These are phyloP conservation scores for Stygiomarasmius scandens DNA, from an alignment of 1,284 basidiomycete species.

Conservation along the genomic window DNA sequence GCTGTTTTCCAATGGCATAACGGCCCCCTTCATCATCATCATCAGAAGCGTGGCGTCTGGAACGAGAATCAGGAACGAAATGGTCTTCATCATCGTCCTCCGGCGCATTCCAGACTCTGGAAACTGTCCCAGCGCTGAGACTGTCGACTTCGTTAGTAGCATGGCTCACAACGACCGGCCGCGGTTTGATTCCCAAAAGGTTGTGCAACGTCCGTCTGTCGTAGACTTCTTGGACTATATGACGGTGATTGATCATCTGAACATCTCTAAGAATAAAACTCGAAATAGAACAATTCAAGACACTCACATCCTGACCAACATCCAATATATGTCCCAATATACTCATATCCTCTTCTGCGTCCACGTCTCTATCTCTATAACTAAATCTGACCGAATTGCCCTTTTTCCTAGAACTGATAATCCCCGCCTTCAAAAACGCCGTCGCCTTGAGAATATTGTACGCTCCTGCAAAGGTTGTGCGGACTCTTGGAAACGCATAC, in stretches of 20 bases:
- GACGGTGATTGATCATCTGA: constrained; percentile 74
- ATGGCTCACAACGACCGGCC: constrained; percentile 25
- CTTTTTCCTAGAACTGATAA: constrained; percentile 55
- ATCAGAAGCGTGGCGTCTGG: background rate
- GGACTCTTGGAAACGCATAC: constrained; percentile 82
- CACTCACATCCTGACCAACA: constrained; percentile 77
- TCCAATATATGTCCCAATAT: constrained; percentile 82
- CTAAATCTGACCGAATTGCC: constrained; percentile 51
- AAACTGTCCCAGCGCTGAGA: background rate
- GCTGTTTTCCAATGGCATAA: background rate
- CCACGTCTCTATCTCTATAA: constrained; percentile 12
- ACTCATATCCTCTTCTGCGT: constrained; percentile 70
- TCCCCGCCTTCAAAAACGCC: constrained; percentile 55
- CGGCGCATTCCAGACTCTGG: background rate
- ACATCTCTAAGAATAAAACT: constrained; percentile 16
- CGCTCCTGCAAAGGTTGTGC: constrained; percentile 84
- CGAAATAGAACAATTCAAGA: constrained; percentile 9
- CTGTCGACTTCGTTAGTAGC: background rate
- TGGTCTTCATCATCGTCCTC: background rate
- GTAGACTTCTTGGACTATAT: constrained; percentile 71
- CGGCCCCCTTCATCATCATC: background rate
- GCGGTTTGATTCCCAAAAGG: constrained; percentile 54
- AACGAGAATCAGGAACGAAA: background rate
- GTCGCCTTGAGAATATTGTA: constrained; percentile 80
- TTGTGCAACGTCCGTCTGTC: constrained; percentile 63